Base-by-base conservation (phyloP, 108 stramenopile species). In the Hondaea fermentalgiana region DNA sequence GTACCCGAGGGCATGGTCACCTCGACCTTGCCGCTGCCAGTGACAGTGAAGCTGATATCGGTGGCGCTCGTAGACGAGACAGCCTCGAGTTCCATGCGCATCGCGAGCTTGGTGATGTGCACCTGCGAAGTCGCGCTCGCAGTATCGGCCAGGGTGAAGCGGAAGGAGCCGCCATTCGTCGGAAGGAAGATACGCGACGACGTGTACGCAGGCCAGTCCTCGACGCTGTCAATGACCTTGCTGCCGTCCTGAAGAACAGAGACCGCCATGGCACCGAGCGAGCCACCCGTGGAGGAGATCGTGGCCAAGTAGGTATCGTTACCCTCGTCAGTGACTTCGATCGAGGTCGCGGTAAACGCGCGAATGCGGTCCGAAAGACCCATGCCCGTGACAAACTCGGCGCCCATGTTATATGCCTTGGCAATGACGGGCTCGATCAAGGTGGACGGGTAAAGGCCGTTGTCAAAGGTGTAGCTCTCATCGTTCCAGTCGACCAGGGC, bases 351-450 rank as follows among this genome's bases (percentile, higher is more conserved):
- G n/a, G 49, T 47, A 23, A 83, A 83, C 10, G 76, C 4, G 51
- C 76, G 76, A 83, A 83, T 83, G 51, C 76, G 76, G 51, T 83
- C 76, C 19, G 19, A 25, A 83, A 83, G 51, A 12, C 19, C 51
- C 76, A 83, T 83, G 51, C 76, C 76, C 19, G 76, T 83, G 76
- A 83, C 51, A 23, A 83, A 83, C 51, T 83, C 76, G 51, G 76
- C 51, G 76, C 28, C 28, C 49, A 53, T 53, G 45, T 83, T 53
- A 4, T 83, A 83, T 6, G 76, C 76, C 76, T 53, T 47, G 49
- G 45, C 51, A 4, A 83, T 83, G 51, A 53, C 51, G 76, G 45
- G 45, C 51, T 83, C 76, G 28, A 83, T 53, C 49, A 83, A 16
- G 25, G 19, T 28, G 12, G 45, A 25, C 43, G 76, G 45, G 76